Base-by-base conservation (phyloP, 2,329 filamentous ascomycete species). In the Alternaria incomplexa region DNA sequence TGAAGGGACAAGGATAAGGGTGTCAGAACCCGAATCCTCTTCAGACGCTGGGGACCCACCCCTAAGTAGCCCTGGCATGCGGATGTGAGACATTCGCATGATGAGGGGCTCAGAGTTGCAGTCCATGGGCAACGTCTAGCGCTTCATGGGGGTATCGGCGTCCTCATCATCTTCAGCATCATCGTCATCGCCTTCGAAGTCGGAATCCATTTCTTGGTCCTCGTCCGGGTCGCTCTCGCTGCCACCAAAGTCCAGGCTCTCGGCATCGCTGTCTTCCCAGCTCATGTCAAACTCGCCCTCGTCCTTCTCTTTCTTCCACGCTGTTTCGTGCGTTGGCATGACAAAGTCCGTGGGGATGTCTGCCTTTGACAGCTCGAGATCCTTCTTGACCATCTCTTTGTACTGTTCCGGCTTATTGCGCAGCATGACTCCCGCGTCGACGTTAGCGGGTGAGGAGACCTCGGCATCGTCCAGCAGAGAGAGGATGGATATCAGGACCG, bases 391-490 rank as follows among this genome's bases (percentile, higher is more conserved):
- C 71, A 85, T 86, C 46, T 83, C 81, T 74, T 93, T 89, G 84
- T 97, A 99, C 30, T 84, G 80, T 2, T 84, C 83, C 0, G 89
- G 88, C 30, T 90, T 81, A 71, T 94, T 93, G 63, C 95, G 90
- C 74, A 96, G 90, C 84, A 93, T 87, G 23, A 97, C 91, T 61
- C 93, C 89, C 2, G 96, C 95, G 71, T 98, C 95, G 58, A 98
- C 94, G 78, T 98, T 98, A 66, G 95, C 96, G 0, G 96, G 93
- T 0, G 93, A 97, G 71, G 90, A 93, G 73, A 96, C 93, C 80
- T 99, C 95, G 13, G 95, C 93, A 73, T 97, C 93, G 78, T 98
- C 96, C 58, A 99, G 89, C 3, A 99, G 88, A 6, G 96, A 91
- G 8, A 98, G 87, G 17, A 98, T 92, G 9, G 93, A 97, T 65